Evolutionary conservation across 2,329 filamentous ascomycete genomes (phyloP).

Genomic region (Pseudogymnoascus sp.): DNA sequence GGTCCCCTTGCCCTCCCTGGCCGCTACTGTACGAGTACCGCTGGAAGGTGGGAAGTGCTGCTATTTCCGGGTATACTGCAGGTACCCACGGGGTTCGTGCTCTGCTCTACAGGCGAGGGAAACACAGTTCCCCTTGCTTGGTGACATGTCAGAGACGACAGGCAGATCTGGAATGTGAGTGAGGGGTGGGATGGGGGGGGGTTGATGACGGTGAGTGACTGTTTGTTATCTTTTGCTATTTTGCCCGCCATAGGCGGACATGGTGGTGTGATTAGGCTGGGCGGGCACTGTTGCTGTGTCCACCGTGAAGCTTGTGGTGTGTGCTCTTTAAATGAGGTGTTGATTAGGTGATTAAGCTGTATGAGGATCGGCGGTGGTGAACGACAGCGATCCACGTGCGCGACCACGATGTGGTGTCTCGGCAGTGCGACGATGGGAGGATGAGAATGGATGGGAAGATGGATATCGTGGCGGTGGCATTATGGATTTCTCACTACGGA

Average conservation of each 20-base stretch:
- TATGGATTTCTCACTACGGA: not conserved
- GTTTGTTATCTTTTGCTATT: not conserved
- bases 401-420: not conserved
- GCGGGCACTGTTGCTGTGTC: not conserved
- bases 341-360: conserved; percentile 2
- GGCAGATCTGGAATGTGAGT: not conserved
- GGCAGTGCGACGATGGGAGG: not conserved
- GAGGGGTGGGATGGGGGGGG: not conserved
- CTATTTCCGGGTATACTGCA: conserved; percentile 4
- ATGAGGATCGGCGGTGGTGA: not conserved
- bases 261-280: not conserved
- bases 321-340: not conserved
- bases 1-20: not conserved
- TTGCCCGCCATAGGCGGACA: not conserved
- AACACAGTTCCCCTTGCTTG: not conserved
- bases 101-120: not conserved
- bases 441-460: not conserved
- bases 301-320: not conserved
- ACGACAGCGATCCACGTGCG: not conserved
- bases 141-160: not conserved
- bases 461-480: not conserved
- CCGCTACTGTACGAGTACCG: conserved; percentile 1
- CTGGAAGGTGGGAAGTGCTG: not conserved
- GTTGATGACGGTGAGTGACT: not conserved
- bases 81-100: not conserved